Evolutionary conservation across 257 asterid species (phyloP).

Genomic region (Euphrasia confusa): DNA sequence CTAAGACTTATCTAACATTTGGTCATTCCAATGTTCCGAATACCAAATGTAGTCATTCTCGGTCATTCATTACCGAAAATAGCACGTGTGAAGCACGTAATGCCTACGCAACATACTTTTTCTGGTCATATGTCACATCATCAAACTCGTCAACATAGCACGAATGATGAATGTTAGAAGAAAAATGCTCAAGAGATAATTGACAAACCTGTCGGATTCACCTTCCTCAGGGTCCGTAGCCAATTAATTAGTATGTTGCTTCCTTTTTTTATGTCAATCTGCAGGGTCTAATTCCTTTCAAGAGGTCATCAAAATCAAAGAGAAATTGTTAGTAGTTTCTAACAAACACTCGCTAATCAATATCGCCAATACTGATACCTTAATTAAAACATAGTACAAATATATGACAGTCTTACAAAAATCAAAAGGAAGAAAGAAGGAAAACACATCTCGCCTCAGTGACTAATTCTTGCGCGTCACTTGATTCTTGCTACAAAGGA

Average conservation of each 20-base stretch:
- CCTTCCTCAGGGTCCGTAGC: conserved; percentile 6
- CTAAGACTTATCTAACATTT: too few relatives aligned
- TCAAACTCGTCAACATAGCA: too few relatives aligned
- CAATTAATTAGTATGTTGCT: conserved; percentile 6
- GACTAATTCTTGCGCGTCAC: conserved; percentile 20
- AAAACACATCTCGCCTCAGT: conserved; percentile 27
- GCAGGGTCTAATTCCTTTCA: conserved; percentile 24
- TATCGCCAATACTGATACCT: conserved; percentile 5
- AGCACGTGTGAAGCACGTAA: too few relatives aligned
- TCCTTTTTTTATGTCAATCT: conserved; percentile 23
- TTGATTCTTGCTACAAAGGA: conserved; percentile 20
- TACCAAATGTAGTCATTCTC: too few relatives aligned
- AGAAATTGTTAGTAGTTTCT: not conserved
- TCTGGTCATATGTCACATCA: too few relatives aligned
- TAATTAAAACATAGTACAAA: conserved; percentile 21
- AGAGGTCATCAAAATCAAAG: conserved; percentile 9
- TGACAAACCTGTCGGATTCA: conserved; percentile 30
- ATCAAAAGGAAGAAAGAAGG: conserved; percentile 14
- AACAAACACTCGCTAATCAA: conserved; percentile 5
- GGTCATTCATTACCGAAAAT: too few relatives aligned
- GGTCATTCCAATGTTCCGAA: too few relatives aligned
- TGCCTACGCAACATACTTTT: too few relatives aligned
- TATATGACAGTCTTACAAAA: conserved; percentile 4
- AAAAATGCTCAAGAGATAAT: not conserved
- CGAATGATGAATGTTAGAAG: not conserved